Evolutionary conservation across 257 asterid species (phyloP).

Genomic region (Verbena officinalis): DNA sequence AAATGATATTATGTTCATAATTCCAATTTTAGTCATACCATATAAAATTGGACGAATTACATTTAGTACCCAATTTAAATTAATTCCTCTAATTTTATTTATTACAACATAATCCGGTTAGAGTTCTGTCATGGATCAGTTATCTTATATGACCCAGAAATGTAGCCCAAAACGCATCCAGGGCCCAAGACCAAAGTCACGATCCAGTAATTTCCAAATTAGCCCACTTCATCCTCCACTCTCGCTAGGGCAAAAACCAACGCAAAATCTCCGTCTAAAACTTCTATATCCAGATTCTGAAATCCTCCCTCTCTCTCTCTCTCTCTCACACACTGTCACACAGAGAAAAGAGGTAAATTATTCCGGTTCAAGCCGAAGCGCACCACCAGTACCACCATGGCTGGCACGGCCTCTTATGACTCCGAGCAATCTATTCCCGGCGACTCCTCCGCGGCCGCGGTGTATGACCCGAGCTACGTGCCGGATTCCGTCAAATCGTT

Average conservation of each 20-base stretch:
- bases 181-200: background rate
- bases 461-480: constrained; percentile 78
- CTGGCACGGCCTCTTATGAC: constrained; percentile 50
- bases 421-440: constrained; percentile 45
- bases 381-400: constrained; percentile 49
- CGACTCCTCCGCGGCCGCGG: constrained; percentile 43
- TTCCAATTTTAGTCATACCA: no score
- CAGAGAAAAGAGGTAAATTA: background rate
- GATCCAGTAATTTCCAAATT: background rate
- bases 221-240: constrained; percentile 18
- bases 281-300: background rate
- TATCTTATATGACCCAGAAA: no score
- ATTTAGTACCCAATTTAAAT: no score
- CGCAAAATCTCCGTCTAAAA: no score
- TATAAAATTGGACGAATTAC: no score
- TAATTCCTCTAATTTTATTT: no score
- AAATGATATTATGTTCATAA: no score
- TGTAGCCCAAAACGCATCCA: background rate
- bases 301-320: background rate
- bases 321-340: background rate
- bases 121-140: no score
- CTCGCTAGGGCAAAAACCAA: constrained; percentile 31
- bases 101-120: no score
- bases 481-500: constrained; percentile 92
- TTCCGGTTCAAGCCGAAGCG: background rate